Evolutionary conservation across 2,329 filamentous ascomycete species (phyloP), one percentile per base, ranked within the genome.

Genomic region (Fusarium sp.): DNA sequence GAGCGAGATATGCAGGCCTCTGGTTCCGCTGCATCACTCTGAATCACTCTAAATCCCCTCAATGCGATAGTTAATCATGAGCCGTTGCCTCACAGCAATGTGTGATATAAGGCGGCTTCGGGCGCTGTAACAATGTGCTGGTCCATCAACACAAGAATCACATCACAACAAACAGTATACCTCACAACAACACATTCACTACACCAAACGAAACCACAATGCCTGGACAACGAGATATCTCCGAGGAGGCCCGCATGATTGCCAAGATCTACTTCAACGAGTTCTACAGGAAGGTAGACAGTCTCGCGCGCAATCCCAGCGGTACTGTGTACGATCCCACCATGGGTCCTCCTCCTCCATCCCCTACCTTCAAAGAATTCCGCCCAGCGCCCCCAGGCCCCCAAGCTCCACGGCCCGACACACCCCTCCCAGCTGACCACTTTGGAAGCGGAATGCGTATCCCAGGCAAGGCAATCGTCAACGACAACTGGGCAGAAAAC

Each of bases 211-310:
- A 3, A 17, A 17, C 3, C 7, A 39, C 1, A 9, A 56, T 56
- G 35, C 7, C 56, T 27, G 1, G 5, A 2, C n/a, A n/a, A n/a
- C 14, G 4, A 31, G 9, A 5, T 5, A 25, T 4, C 5, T 25
- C 18, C 1, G 25, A 39, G 17, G 55, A 31, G 13, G 46, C 46
- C 20, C 46, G 29, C n/a, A 13, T 22, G 9, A 8, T 14, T 20
- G 29, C 53, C 3, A 45, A 33, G 17, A 47, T 45, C 14, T 57
- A 47, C 18, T 11, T 10, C 6, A 47, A 18, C 14, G 5, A 8
- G 3, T 22, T 33, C 27, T 59, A 52, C 13, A 12, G 5, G 5
- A 22, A 20, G 7, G 35, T 59, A 5, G 12, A 17, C 1, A 8
- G 12, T 4, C 46, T 59, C 4, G n/a, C 8, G 1, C 27, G 27